Conservation (phyloP, 2,329 filamentous ascomycete species). For the Fusarium tupiense region DNA sequence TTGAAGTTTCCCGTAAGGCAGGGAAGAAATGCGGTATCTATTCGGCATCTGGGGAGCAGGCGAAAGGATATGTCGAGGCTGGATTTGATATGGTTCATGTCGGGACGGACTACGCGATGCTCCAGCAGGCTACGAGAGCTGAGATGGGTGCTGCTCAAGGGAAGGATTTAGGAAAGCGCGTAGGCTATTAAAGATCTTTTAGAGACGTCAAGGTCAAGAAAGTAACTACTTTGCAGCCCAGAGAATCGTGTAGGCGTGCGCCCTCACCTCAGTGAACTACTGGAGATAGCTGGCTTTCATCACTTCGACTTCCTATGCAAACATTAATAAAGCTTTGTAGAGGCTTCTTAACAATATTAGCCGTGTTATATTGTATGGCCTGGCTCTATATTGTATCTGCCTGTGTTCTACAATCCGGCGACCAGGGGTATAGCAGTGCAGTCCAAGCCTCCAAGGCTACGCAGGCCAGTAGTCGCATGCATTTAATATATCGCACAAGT, state of each 20-base stretch:
- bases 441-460: constrained; percentile 53
- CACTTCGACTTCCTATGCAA: neutral
- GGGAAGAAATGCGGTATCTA: constrained; percentile 15
- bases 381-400: constrained; percentile 49
- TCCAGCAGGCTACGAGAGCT: neutral
- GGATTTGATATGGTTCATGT: constrained; percentile 14
- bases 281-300: neutral
- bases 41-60: neutral
- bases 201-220: neutral
- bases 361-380: constrained; percentile 60
- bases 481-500: constrained; percentile 51
- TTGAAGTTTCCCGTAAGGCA: neutral
- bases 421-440: constrained; percentile 51
- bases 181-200: neutral
- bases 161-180: neutral
- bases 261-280: neutral
- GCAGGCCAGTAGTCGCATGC: constrained; percentile 54
- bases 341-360: constrained; percentile 58
- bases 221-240: neutral
- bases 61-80: neutral
- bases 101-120: neutral
- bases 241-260: too few relatives aligned
- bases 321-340: constrained; percentile 36
- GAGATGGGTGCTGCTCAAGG: constrained; percentile 3
- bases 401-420: fast-evolving